Conservation (phyloP, 2,329 filamentous ascomycete species). For the Fusarium buxicola region DNA sequence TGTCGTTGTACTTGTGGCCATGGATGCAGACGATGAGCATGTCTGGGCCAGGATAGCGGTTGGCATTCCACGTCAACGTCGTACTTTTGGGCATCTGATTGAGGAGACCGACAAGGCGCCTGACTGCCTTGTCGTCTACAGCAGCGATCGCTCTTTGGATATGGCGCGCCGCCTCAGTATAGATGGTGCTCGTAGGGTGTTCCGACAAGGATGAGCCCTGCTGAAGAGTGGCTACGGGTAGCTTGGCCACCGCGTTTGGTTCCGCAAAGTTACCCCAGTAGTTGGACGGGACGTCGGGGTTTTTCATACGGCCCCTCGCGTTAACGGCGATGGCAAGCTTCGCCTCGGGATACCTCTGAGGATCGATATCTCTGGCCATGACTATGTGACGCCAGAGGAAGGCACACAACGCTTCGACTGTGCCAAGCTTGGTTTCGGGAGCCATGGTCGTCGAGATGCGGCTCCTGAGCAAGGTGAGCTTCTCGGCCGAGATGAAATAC, state of each 20-base stretch:
- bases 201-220: not conserved
- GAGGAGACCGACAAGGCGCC: slow-evolving; percentile 18
- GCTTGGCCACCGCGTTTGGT: slow-evolving; percentile 12
- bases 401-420: slow-evolving; percentile 1
- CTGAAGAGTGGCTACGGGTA: not conserved
- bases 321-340: slow-evolving; percentile 15
- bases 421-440: not conserved
- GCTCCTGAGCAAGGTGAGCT: not conserved
- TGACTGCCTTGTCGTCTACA: slow-evolving; percentile 13
- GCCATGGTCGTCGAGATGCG: not conserved
- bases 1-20: slow-evolving; percentile 9
- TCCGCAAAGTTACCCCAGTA: slow-evolving; percentile 27
- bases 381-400: slow-evolving; percentile 21
- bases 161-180: not conserved
- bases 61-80: slow-evolving; percentile 15
- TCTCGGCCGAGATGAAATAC: slow-evolving; percentile 6
- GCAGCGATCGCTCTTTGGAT: slow-evolving; percentile 10
- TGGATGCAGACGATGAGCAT: slow-evolving; percentile 26
- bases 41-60: slow-evolving; percentile 17
- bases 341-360: slow-evolving; percentile 2
- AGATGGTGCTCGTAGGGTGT: not conserved
- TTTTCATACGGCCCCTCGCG: slow-evolving; percentile 4
- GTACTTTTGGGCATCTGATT: slow-evolving; percentile 24
- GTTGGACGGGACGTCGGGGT: not conserved
- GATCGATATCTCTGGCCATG: slow-evolving; percentile 2